Percentiles rank a stretch among this genome's conserved stretches.
These are phyloP conservation scores for Teratosphaeriaceae sp. DNA, from an alignment of 2,329 filamentous ascomycete species.

Conservation along the genomic window DNA sequence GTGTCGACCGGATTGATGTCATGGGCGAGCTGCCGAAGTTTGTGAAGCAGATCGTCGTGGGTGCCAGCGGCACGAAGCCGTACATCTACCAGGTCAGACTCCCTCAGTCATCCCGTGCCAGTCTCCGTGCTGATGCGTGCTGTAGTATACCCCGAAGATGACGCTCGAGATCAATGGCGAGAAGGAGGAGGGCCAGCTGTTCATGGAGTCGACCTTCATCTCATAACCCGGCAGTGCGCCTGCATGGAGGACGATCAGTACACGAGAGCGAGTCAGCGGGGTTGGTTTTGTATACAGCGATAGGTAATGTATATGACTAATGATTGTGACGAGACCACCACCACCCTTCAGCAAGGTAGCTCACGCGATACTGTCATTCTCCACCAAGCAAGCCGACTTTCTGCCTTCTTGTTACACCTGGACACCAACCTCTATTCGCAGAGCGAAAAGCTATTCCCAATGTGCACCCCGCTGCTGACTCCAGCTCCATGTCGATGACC, in stretches of 20 bases:
- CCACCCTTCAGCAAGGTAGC: constrained; percentile 38
- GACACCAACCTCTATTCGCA: no score
- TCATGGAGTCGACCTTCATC: constrained; percentile 93
- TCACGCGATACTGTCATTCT: neutral
- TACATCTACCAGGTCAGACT: constrained; percentile 86
- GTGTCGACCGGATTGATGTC: constrained; percentile 80
- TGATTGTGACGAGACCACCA: constrained; percentile 20
- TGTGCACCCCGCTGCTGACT: no score
- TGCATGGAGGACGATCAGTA: neutral
- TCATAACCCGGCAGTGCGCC: no score
- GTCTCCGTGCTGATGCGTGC: constrained; percentile 11
- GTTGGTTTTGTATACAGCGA: no score
- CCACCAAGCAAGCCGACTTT: no score
- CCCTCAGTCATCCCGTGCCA: no score
- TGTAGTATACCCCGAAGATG: constrained; percentile 65
- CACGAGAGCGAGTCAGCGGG: no score
- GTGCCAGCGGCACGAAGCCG: constrained; percentile 83
- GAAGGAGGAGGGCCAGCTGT: constrained; percentile 70
- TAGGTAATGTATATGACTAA: constrained; percentile 4
- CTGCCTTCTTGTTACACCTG: no score
- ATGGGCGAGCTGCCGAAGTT: constrained; percentile 96
- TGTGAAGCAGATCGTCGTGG: constrained; percentile 87
- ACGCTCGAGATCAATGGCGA: constrained; percentile 78
- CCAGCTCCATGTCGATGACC: no score
- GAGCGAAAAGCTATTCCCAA: no score